Evolutionary conservation across 768 basidiomycete genomes (phyloP).

Genomic region (Collybia sp.): DNA sequence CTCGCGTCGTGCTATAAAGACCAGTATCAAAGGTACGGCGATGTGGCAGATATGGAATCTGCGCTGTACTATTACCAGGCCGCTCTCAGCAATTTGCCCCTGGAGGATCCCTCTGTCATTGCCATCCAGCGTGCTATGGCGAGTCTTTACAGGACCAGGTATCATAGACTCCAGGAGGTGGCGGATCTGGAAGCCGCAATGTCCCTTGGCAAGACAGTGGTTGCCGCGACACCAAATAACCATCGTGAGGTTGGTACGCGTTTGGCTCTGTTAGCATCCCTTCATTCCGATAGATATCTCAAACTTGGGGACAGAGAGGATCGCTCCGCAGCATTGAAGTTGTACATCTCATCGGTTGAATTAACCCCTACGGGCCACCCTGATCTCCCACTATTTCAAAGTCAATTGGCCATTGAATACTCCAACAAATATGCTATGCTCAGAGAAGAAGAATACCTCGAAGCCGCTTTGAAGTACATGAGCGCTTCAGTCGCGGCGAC

Average conservation of each 20-base stretch:
- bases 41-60: not conserved
- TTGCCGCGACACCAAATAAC: no score
- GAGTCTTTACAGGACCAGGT: no score
- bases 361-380: not conserved
- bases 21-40: not conserved
- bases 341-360: not conserved
- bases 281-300: not conserved
- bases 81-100: no score
- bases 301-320: constrained; percentile 1
- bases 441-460: not conserved
- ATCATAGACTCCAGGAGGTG: no score
- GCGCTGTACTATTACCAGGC: not conserved
- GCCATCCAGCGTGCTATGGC: no score
- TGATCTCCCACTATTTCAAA: not conserved
- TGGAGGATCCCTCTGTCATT: no score
- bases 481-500: not conserved
- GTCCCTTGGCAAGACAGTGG: no score
- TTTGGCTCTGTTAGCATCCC: no score
- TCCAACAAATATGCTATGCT: not conserved
- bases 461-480: not conserved
- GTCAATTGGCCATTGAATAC: not conserved
- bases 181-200: no score
- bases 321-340: not conserved
- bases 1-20: not conserved
- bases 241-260: no score